Evolutionary conservation across 2,329 filamentous ascomycete genomes (phyloP).

Genomic region (Fusarium marasasianum): DNA sequence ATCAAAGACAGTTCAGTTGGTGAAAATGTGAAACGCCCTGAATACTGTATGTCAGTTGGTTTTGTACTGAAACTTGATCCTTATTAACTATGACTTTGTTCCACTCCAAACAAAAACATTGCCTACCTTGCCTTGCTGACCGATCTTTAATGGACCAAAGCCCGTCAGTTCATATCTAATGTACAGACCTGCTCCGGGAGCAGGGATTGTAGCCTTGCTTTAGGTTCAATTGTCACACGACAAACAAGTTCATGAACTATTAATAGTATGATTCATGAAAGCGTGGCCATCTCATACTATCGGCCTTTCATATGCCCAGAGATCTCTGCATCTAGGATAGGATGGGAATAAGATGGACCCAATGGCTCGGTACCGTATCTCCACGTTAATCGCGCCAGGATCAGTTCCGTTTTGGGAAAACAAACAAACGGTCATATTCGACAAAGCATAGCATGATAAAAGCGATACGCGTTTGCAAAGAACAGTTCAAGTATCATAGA

Average conservation of each 20-base stretch:
- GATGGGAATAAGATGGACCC: not conserved
- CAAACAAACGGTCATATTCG: not conserved
- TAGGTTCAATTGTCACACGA: not conserved
- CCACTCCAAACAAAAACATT: not conserved
- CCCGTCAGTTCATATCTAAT: not conserved
- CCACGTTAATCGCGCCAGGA: constrained; percentile 5
- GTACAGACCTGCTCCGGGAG: not conserved
- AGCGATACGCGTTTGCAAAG: constrained; percentile 7
- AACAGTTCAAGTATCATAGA: not conserved
- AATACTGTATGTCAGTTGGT: not conserved
- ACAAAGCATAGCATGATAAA: not conserved
- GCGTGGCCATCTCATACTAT: not conserved
- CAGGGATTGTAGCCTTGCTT: constrained; percentile 26
- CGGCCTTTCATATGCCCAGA: not conserved
- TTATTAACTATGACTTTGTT: constrained; percentile 1
- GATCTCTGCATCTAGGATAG: not conserved
- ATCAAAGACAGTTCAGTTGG: not conserved
- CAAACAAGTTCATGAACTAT: not conserved
- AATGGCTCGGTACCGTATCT: constrained; percentile 4
- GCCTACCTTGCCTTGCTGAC: not conserved
- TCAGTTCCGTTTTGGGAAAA: not conserved
- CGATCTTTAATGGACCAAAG: constrained; percentile 1
- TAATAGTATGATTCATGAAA: not conserved
- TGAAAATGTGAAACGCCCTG: not conserved
- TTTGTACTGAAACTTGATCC: not conserved